Evolutionary conservation across 2,329 filamentous ascomycete genomes (phyloP), one percentile per base, ranked within the genome.

Genomic region (Dactylellina leptospora): DNA sequence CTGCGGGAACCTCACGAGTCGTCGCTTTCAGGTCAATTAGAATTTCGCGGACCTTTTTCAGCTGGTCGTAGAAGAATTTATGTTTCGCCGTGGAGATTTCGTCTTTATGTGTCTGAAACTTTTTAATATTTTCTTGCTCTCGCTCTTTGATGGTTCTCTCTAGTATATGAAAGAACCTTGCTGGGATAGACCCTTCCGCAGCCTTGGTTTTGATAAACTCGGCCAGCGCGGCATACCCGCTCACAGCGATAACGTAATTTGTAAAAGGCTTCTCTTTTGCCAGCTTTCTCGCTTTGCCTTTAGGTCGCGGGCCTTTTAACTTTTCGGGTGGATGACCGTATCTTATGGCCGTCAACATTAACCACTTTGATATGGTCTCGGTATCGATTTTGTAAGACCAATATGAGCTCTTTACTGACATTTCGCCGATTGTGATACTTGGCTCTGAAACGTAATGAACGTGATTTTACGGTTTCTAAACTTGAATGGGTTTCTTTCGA

Each of bases 261-360:
- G 45, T 48, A 48, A 48, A 48, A 10, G 45, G 45, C 16, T 48
- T 27, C 22, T 25, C 22, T 48, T 16, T 48, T 28, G 8, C 16
- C 25, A 22, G 16, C 3, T 25, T 48, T 48, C 22, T 25, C 27
- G 16, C 16, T 22, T 23, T 48, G 16, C 45, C 45, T 16, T 48
- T 48, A 9, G 45, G 45, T 13, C 9, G 18, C 1, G 18, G 45
- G 16, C 16, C 45, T 48, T 48, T 48, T 48, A 25, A 22, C 16
- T 48, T 48, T 48, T 48, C 16, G 16, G 45, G 45, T 48, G 45
- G 45, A 4, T 48, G 27, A 48, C 45, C 16, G 45, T 48, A 48
- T 48, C 16, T 48, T 25, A 48, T 23, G 45, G 16, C 45, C 16
- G 16, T 48, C 45, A 48, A 27, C 45, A 8, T 22, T 10, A 48